phyloP scores from a whole-genome alignment of 2,329 filamentous ascomycete genomes.

The Paecilomyces fulvus region DNA sequence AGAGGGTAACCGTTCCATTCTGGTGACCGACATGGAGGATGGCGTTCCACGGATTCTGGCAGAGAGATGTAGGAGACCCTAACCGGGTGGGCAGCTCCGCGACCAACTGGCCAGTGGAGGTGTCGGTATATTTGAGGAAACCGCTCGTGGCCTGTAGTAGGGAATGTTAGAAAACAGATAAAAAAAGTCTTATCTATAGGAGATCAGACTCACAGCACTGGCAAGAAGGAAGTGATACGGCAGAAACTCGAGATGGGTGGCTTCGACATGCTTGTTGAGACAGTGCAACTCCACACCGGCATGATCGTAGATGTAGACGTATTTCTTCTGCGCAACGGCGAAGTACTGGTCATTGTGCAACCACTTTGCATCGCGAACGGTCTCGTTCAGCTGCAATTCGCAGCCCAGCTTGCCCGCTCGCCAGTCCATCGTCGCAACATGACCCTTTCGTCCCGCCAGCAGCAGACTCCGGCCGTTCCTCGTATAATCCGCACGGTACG shows the following conservation, averaged over 20 bases:
- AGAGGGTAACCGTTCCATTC: conserved; percentile 87
- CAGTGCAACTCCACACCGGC: conserved; percentile 89
- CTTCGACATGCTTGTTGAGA: conserved; percentile 81
- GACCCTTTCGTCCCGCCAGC: conserved; percentile 81
- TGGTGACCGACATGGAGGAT: conserved; percentile 89
- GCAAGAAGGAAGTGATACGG: conserved; percentile 93
- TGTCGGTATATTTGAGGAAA: conserved; percentile 88
- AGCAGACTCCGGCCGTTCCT: conserved; percentile 80
- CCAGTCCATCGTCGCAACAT: conserved; percentile 97
- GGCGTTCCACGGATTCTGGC: conserved; percentile 87
- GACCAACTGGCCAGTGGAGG: conserved; percentile 83
- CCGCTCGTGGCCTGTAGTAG: conserved; percentile 60
- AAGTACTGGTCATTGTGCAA: conserved; percentile 91
- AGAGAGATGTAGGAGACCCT: conserved; percentile 72
- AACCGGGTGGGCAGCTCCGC: conserved; percentile 77
- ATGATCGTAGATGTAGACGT: conserved; percentile 92
- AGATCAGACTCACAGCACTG: conserved; percentile 59
- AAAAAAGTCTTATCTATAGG: background rate
- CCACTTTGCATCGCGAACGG: conserved; percentile 80
- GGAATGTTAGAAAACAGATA: conserved; percentile 9
- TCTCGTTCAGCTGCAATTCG: conserved; percentile 85
- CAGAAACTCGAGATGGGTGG: conserved; percentile 88
- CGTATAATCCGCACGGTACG: conserved; percentile 83
- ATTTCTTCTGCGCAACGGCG: conserved; percentile 91
- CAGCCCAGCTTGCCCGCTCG: conserved; percentile 82